Evolutionary conservation across 2,329 filamentous ascomycete species (phyloP), one percentile per base, ranked within the genome.

Genomic region (Xylaria sp.): DNA sequence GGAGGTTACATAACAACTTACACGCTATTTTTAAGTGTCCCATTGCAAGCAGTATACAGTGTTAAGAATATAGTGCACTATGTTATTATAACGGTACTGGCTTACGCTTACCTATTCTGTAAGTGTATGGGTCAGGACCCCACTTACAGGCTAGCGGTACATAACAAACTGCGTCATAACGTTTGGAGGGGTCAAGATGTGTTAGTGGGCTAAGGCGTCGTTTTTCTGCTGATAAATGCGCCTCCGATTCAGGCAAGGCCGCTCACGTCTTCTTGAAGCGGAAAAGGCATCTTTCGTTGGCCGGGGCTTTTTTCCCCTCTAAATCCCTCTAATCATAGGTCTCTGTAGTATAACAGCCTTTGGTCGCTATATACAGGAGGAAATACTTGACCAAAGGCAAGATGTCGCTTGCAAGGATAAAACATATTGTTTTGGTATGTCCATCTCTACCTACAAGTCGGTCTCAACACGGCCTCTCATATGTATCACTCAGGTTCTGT

Each of bases 381-480:
- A 39, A 41, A 10, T 23, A 18, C 12, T 36, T 45, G n/a, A 8
- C 28, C 12, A 10, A 13, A 30, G 30, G 32, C 48, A 80, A 73
- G 34, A 92, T 91, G 89, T 91, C 89, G 68, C 84, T 92, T 32
- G 80, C 86, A 62, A 90, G 90, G 73, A 87, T 95, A 76, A 91
- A 93, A 76, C 90, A 94, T 77, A 91, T 96, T 70, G 85, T 94
- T 72, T 87, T 96, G 74, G 92, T 93, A 82, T 39, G 83, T 79
- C 36, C 36, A 56, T 60, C 30, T 63, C 60, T 55, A n/a, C 10
- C 48, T 30, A 32, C 50, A 23, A 28, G 71, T 56, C 64, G 20
- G 25, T n/a, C 32, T 20, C 34, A 30, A 30, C 45, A 63, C 45
- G 56, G 18, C 28, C 25, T 57, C 66, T 70, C 45, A 63, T 52